Conservation (phyloP, 306 rosid genomes). For the Acmispon strigosus region DNA sequence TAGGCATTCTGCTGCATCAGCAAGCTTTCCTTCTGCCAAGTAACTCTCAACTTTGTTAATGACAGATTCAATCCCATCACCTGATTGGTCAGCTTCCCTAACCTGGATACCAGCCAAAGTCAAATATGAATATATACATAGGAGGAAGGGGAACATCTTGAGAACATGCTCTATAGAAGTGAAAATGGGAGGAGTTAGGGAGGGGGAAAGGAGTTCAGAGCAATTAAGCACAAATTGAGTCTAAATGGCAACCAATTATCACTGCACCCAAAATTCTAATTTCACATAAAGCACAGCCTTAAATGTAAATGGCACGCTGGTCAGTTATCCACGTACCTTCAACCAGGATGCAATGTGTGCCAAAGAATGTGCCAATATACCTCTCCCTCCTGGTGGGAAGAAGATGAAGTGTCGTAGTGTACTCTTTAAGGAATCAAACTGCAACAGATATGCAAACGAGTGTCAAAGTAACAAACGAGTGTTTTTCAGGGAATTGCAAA, state of each 20-base stretch:
- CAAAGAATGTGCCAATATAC: slow-evolving; percentile 71
- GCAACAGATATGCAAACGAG: slow-evolving; percentile 32
- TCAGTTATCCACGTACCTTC: slow-evolving; percentile 50
- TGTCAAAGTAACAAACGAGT: slow-evolving; percentile 4
- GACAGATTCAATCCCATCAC: slow-evolving; percentile 85
- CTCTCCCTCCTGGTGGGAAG: slow-evolving; percentile 82
- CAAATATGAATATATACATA: not conserved
- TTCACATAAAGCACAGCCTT: slow-evolving; percentile 9
- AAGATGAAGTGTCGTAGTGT: slow-evolving; percentile 62
- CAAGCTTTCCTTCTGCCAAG: slow-evolving; percentile 82
- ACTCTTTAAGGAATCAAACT: slow-evolving; percentile 82
- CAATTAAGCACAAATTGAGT: not conserved
- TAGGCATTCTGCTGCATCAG: slow-evolving; percentile 76
- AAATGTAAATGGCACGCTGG: slow-evolving; percentile 3
- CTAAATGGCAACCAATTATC: not conserved
- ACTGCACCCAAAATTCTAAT: slow-evolving; percentile 4
- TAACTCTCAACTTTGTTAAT: slow-evolving; percentile 66
- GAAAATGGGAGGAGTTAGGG: not conserved
- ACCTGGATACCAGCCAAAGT: slow-evolving; percentile 45
- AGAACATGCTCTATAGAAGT: not conserved
- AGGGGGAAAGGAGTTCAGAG: not conserved
- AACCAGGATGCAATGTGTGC: slow-evolving; percentile 79
- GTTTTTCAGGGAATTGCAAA: not conserved
- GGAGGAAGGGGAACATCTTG: not conserved
- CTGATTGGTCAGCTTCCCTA: slow-evolving; percentile 62